These are phyloP conservation scores for Stagonosporopsis cucurbitacearum DNA, from an alignment of 2,329 filamentous ascomycete genomes.

Conservation along the genomic window DNA sequence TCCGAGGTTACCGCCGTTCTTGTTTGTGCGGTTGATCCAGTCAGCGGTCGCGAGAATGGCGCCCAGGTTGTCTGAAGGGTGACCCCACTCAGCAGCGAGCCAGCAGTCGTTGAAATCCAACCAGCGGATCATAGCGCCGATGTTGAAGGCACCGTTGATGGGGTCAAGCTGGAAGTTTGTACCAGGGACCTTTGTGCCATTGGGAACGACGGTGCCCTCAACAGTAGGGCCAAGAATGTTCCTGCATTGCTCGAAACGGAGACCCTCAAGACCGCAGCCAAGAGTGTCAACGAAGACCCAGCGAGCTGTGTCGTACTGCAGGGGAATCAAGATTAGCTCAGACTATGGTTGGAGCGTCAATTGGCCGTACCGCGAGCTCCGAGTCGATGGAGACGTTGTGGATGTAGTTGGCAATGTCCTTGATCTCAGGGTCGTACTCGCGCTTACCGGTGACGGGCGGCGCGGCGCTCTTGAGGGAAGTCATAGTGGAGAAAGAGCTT, in stretches of 20 bases:
- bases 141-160: slow-evolving; percentile 96
- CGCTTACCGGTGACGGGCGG: slow-evolving; percentile 41
- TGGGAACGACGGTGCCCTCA: slow-evolving; percentile 86
- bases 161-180: slow-evolving; percentile 95
- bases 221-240: slow-evolving; percentile 94
- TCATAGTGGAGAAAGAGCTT: slow-evolving; percentile 48
- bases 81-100: slow-evolving; percentile 98
- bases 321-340: slow-evolving; percentile 24
- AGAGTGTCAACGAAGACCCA: slow-evolving; percentile 97
- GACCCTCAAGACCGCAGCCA: slow-evolving; percentile 92
- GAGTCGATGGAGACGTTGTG: slow-evolving; percentile 91
- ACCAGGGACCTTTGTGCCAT: slow-evolving; percentile 88
- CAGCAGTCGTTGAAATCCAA: slow-evolving; percentile 99
- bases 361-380: slow-evolving; percentile 80
- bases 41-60: slow-evolving; percentile 96
- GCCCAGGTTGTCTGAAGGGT: slow-evolving; percentile 96
- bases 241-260: slow-evolving; percentile 94
- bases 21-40: slow-evolving; percentile 95
- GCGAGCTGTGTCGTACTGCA: slow-evolving; percentile 89
- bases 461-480: slow-evolving; percentile 45
- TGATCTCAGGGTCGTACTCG: slow-evolving; percentile 89
- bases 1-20: slow-evolving; percentile 76
- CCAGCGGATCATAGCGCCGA: slow-evolving; percentile 98
- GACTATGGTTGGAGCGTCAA: neutral
- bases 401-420: slow-evolving; percentile 93